Evolutionary conservation across 2,329 filamentous ascomycete species (phyloP).

Genomic region (Fusarium sp.): DNA sequence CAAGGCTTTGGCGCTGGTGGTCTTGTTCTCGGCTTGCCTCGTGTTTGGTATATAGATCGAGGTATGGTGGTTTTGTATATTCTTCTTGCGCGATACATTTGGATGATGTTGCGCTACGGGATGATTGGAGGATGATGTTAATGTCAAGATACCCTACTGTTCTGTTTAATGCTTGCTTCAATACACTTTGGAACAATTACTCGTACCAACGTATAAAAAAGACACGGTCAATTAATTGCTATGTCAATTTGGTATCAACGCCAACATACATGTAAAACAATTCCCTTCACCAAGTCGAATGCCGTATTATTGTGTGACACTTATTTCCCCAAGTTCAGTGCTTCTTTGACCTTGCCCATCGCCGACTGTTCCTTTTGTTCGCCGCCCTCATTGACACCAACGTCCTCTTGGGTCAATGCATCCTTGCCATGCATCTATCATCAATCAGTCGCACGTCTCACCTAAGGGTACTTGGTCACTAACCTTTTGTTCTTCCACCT

Average conservation of each 20-base stretch:
- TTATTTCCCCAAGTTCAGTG: constrained; percentile 45
- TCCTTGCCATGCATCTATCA: constrained; percentile 44
- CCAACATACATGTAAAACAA: neutral
- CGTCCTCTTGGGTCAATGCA: constrained; percentile 40
- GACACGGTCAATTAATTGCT: constrained; percentile 8
- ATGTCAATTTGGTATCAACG: constrained; percentile 30
- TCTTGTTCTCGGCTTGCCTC: constrained; percentile 31
- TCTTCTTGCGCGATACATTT: neutral
- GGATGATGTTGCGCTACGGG: neutral
- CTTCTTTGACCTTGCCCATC: constrained; percentile 48
- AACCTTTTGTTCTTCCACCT: constrained; percentile 51
- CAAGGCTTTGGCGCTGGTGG: constrained; percentile 23
- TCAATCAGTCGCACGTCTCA: neutral
- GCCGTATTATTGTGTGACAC: neutral
- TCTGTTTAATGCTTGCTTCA: constrained; percentile 18
- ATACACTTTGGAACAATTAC: neutral
- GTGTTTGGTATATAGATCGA: constrained; percentile 16
- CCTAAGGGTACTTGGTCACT: accelerated
- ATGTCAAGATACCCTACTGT: constrained; percentile 43
- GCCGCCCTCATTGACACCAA: constrained; percentile 18
- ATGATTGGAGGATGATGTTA: constrained; percentile 12
- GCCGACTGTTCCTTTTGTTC: constrained; percentile 22
- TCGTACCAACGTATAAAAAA: neutral
- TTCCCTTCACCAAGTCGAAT: neutral
- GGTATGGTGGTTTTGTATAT: neutral